phyloP scores from a whole-genome alignment of 2,329 filamentous ascomycete species.

The Paecilomyces fulvus region DNA sequence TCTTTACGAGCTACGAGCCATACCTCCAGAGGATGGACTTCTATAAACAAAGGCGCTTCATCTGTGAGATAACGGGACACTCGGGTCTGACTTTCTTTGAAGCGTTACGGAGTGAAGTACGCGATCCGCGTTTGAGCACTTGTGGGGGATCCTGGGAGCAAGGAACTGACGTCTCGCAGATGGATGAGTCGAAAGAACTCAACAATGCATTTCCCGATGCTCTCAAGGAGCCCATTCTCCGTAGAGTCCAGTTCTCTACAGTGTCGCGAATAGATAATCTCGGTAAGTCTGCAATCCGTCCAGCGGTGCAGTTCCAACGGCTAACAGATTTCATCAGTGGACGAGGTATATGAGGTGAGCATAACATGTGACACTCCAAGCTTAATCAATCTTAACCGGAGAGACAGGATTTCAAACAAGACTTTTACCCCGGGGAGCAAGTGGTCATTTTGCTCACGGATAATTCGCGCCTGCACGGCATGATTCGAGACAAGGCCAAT shows the following conservation, averaged over 20 bases:
- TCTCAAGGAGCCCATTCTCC: constrained; percentile 81
- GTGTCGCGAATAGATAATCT: constrained; percentile 81
- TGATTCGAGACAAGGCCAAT: constrained; percentile 76
- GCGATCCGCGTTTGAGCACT: constrained; percentile 19
- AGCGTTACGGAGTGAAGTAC: constrained; percentile 81
- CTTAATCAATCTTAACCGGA: constrained; percentile 6
- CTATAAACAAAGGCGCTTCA: constrained; percentile 87
- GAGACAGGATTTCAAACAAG: constrained; percentile 63
- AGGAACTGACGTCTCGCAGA: constrained; percentile 40
- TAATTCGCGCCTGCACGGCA: constrained; percentile 61
- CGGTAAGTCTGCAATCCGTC: constrained; percentile 37
- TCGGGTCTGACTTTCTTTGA: constrained; percentile 88
- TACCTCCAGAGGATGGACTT: constrained; percentile 85
- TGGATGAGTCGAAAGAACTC: constrained; percentile 74
- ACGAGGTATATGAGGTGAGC: constrained; percentile 42
- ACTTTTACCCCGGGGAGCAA: constrained; percentile 83
- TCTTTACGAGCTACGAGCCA: constrained; percentile 81
- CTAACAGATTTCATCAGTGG: constrained; percentile 31
- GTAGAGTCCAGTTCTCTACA: constrained; percentile 84
- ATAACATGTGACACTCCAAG: background rate
- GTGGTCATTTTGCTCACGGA: constrained; percentile 65
- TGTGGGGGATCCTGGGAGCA: constrained; percentile 5
- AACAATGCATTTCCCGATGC: constrained; percentile 87
- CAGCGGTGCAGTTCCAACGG: constrained; percentile 2
- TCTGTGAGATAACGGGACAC: constrained; percentile 91